These are phyloP conservation scores for Hymenochaete sp. DNA, from an alignment of 1,284 basidiomycete species.

Conservation along the genomic window DNA sequence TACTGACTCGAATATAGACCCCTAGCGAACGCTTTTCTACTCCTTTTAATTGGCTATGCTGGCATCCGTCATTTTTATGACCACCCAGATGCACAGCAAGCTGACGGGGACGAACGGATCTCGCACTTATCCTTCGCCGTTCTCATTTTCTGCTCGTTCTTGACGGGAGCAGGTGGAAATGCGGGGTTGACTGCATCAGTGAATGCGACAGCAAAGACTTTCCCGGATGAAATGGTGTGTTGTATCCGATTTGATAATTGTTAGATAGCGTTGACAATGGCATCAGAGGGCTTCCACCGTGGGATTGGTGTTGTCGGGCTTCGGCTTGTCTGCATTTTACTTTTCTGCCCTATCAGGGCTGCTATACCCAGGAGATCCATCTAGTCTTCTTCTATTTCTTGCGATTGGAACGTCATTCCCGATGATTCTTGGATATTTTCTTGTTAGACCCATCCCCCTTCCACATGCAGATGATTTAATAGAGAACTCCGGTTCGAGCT, in stretches of 20 bases:
- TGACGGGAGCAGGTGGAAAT: constrained; percentile 58
- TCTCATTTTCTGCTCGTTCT: constrained; percentile 42
- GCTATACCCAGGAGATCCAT: constrained; percentile 63
- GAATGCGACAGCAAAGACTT: constrained; percentile 61
- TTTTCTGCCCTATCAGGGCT: constrained; percentile 63
- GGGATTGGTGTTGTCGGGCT: constrained; percentile 71
- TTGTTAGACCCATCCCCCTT: constrained; percentile 53
- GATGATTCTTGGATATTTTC: constrained; percentile 57
- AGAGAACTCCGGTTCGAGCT: constrained; percentile 19
- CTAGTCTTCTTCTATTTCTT: constrained; percentile 60
- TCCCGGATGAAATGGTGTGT: constrained; percentile 43
- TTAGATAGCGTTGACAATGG: not conserved
- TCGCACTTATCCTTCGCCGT: constrained; percentile 26
- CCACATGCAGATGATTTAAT: constrained; percentile 23
- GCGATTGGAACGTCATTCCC: constrained; percentile 62
- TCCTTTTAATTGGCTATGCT: constrained; percentile 54
- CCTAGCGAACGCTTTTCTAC: constrained; percentile 35
- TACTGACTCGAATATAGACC: constrained; percentile 23
- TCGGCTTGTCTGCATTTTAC: constrained; percentile 75
- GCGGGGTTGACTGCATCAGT: constrained; percentile 46
- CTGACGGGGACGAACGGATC: constrained; percentile 5
- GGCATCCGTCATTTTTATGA: constrained; percentile 60
- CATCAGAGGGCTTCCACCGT: constrained; percentile 62
- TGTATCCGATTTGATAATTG: not conserved
- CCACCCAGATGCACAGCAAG: constrained; percentile 14